A percentile compares a stretch with the other conserved stretches of the same genome.
Evolutionary conservation across 495 filamentous ascomycete species (phyloP).

Genomic region (Halenospora varia): DNA sequence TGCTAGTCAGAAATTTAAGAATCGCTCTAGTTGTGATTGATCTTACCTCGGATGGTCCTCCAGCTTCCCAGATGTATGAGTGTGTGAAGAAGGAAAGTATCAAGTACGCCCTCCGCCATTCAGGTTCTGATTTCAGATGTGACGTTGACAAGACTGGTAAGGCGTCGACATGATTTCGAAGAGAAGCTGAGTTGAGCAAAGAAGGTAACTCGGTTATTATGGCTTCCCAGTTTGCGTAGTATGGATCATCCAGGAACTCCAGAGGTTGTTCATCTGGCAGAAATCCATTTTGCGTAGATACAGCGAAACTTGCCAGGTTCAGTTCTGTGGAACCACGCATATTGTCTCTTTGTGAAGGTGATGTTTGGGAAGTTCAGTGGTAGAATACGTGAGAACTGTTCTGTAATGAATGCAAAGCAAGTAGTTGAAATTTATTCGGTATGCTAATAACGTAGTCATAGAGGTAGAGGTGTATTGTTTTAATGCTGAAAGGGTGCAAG

Average conservation of each 20-base stretch:
- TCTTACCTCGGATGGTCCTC: conserved; percentile 24
- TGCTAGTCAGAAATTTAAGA: neutral
- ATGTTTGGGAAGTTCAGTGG: too few relatives aligned
- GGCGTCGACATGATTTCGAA: conserved; percentile 13
- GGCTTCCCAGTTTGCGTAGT: conserved; percentile 24
- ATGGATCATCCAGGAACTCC: conserved; percentile 5
- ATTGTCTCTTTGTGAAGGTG: too few relatives aligned
- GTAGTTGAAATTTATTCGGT: too few relatives aligned
- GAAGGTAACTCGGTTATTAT: conserved; percentile 13
- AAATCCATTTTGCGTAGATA: conserved; percentile 82
- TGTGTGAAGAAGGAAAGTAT: conserved; percentile 27
- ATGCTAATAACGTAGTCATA: too few relatives aligned
- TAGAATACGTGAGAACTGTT: too few relatives aligned
- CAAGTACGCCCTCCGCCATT: conserved; percentile 27
- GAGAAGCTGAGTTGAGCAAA: conserved; percentile 9
- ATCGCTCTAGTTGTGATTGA: too few relatives aligned
- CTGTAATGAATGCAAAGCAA: too few relatives aligned
- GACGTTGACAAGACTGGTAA: conserved; percentile 24
- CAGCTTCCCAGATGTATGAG: conserved; percentile 28
- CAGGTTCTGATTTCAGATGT: conserved; percentile 13
- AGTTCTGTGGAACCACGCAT: conserved; percentile 16
- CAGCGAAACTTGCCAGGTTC: conserved; percentile 70
- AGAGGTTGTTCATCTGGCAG: conserved; percentile 52
- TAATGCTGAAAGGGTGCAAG: too few relatives aligned
- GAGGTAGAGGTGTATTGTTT: too few relatives aligned